These are phyloP conservation scores for Malus hybrid DNA, from an alignment of 331 rosid genomes.

Conservation along the genomic window DNA sequence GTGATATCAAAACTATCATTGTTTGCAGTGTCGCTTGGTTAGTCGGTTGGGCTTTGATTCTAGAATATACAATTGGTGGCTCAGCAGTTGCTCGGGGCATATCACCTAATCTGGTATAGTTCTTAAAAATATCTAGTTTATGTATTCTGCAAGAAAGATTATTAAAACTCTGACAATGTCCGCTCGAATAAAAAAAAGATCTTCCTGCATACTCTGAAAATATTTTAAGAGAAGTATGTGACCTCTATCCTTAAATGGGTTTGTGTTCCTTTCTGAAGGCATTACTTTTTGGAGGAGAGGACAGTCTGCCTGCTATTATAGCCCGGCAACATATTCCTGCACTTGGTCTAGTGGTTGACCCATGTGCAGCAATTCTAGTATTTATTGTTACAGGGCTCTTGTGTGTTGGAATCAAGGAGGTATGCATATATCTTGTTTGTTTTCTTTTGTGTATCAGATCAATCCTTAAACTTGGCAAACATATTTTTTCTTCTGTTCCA, in stretches of 20 bases:
- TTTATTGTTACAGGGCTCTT: conserved; percentile 60
- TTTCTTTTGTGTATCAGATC: not conserved
- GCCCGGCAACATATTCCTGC: conserved; percentile 66
- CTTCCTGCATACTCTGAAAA: not conserved
- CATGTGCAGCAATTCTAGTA: conserved; percentile 75
- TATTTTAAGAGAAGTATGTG: not conserved
- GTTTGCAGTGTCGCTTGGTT: conserved; percentile 76
- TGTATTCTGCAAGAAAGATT: not conserved
- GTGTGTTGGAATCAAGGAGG: conserved; percentile 88
- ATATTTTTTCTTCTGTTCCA: not conserved
- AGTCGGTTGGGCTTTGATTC: conserved; percentile 74
- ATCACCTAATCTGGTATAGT: conserved; percentile 72
- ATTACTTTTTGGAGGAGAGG: conserved; percentile 63
- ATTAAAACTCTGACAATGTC: not conserved
- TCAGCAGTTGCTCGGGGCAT: conserved; percentile 89
- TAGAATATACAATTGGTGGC: conserved; percentile 84
- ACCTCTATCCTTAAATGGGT: not conserved
- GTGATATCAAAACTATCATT: conserved; percentile 22
- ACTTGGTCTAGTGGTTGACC: conserved; percentile 60
- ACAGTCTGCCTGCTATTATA: conserved; percentile 52
- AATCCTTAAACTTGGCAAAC: not conserved
- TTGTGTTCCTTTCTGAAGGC: conserved; percentile 43
- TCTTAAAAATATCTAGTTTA: not conserved
- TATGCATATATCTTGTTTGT: conserved; percentile 11
- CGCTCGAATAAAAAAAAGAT: not conserved